A percentile compares a stretch with the other conserved stretches of the same genome.
Conservation (phyloP, 2,329 filamentous ascomycete species). For the Penicillium occitanis region DNA sequence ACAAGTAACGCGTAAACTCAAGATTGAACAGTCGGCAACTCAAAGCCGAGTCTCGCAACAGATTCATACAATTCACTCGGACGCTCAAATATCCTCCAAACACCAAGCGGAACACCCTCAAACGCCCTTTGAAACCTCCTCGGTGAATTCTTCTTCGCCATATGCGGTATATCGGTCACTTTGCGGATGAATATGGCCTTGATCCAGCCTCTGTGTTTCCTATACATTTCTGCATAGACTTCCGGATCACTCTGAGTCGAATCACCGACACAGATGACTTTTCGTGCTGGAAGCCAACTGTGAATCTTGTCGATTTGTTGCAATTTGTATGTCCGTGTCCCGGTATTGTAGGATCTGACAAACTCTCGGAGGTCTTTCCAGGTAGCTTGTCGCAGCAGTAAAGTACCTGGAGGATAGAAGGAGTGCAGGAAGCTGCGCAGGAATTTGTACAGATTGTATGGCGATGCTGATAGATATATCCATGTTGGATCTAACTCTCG, state of each 20-base stretch:
- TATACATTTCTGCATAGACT: conserved; percentile 76
- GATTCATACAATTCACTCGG: conserved; percentile 60
- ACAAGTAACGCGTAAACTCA: not conserved
- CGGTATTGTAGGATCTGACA: conserved; percentile 73
- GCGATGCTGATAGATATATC: conserved; percentile 92
- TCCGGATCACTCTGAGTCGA: conserved; percentile 91
- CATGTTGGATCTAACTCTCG: conserved; percentile 65
- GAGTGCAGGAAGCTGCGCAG: conserved; percentile 69
- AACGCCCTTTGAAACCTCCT: conserved; percentile 83
- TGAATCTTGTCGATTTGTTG: conserved; percentile 76
- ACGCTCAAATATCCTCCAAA: conserved; percentile 82
- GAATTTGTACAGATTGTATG: conserved; percentile 92
- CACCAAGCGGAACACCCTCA: conserved; percentile 63
- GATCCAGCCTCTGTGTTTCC: conserved; percentile 72
- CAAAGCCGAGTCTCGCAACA: conserved; percentile 31
- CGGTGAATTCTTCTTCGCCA: conserved; percentile 71
- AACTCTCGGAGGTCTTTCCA: conserved; percentile 84
- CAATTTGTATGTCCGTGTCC: conserved; percentile 83
- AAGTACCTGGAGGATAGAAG: conserved; percentile 73
- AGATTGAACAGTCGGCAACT: not conserved
- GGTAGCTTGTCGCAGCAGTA: conserved; percentile 79
- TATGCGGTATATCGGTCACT: conserved; percentile 72
- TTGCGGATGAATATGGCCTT: conserved; percentile 82
- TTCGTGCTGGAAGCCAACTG: conserved; percentile 72
- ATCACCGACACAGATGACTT: conserved; percentile 83